Conservation (phyloP, 345 rosid genomes). For the Eucalyptus globulus region DNA sequence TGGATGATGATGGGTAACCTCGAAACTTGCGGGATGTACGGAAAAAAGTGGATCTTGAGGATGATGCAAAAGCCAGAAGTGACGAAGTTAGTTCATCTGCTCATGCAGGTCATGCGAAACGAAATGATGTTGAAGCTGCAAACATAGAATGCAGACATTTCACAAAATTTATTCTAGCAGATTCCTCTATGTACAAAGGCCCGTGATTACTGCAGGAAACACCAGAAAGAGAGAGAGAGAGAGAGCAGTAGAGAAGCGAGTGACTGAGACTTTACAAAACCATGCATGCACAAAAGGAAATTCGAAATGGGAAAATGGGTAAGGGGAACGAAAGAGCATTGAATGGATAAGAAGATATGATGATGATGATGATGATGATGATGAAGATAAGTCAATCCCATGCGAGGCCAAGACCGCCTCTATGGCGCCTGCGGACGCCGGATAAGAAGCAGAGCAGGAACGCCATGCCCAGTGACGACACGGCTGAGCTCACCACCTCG, state of each 20-base stretch:
- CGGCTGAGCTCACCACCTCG: constrained; percentile 13
- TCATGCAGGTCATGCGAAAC: neutral
- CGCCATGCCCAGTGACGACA: constrained; percentile 12
- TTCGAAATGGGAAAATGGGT: neutral
- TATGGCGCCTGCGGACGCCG: constrained; percentile 5
- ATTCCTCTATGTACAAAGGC: neutral
- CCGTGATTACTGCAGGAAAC: neutral
- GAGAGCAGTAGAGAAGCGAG: neutral
- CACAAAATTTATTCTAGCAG: neutral
- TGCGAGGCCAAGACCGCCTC: constrained; percentile 7
- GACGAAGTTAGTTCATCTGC: neutral
- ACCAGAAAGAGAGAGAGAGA: neutral
- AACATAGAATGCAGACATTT: neutral
- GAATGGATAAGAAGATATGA: neutral
- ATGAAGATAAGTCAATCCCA: neutral
- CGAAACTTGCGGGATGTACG: neutral
- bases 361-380: neutral
- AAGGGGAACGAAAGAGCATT: neutral
- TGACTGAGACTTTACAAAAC: neutral
- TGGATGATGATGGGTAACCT: neutral
- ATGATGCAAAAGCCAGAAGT: neutral
- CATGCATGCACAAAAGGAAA: neutral
- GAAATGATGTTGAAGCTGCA: neutral
- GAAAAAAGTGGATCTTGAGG: neutral
- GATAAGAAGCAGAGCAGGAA: constrained; percentile 26